A percentile compares a stretch with the other conserved stretches of the same genome.
Conservation (phyloP, 2,329 filamentous ascomycete species). For the Penicillium thymicola region DNA sequence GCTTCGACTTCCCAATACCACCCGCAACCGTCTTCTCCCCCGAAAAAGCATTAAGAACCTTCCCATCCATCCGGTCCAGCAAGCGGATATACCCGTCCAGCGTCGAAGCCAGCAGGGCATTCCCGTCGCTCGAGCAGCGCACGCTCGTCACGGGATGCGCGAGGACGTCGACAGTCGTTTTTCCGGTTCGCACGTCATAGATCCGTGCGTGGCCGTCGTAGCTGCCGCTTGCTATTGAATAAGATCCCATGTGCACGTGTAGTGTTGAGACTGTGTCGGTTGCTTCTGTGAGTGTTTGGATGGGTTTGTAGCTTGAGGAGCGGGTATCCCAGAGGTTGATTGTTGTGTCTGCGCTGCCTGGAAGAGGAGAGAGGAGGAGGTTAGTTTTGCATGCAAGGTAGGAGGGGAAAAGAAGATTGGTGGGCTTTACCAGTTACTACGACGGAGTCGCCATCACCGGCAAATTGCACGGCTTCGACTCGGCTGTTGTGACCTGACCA, state of each 20-base stretch:
- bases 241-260: constrained; percentile 38
- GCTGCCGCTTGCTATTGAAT: constrained; percentile 66
- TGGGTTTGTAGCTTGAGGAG: constrained; percentile 41
- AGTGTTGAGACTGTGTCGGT: constrained; percentile 42
- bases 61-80: constrained; percentile 74
- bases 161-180: constrained; percentile 67
- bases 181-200: constrained; percentile 80
- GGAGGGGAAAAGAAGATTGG: not conserved
- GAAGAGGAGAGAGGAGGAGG: not conserved
- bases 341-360: constrained; percentile 44
- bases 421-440: constrained; percentile 57
- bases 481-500: constrained; percentile 69
- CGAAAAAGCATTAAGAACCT: constrained; percentile 68
- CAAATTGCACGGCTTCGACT: constrained; percentile 77
- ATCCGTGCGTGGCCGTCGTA: constrained; percentile 78
- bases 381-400: not conserved
- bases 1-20: constrained; percentile 22
- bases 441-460: constrained; percentile 69
- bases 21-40: constrained; percentile 44
- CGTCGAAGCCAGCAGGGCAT: constrained; percentile 68
- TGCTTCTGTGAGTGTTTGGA: constrained; percentile 43
- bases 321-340: constrained; percentile 44
- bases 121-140: constrained; percentile 66
- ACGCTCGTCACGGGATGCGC: constrained; percentile 70
- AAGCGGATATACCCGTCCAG: constrained; percentile 75